Base-by-base conservation (phyloP, 352 stramenopile species). In the Phytophthora chlamydospora region DNA sequence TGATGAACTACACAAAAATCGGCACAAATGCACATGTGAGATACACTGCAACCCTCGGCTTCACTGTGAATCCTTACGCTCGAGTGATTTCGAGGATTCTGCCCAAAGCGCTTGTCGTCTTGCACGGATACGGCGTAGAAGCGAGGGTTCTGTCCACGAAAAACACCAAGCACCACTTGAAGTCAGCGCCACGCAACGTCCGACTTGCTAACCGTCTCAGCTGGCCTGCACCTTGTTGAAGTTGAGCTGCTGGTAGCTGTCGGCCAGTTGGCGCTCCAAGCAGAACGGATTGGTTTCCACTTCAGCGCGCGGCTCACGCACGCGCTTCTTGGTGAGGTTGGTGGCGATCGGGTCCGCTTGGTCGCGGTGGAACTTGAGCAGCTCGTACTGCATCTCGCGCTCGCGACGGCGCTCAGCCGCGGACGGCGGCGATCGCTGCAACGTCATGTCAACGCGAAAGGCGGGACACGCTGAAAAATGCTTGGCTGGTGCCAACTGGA, bases 21-120 rank as follows among this genome's bases (percentile, higher is more conserved):
- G 29, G 53, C 6, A 33, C 3, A 59, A 46, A 35, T 11, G 62
- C 50, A 48, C 6, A 36, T 10, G 42, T 71, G 8, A 68, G 47
- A 50, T 42, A 53, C 53, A 44, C 34, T 57, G 53, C 29, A 29
- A 44, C 19, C 21, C 12, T 33, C 56, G 13, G 14, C 16, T 48
- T 47, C 21, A 51, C n/a, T 0, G 42, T 57, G 47, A 54, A 62
- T 52, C 50, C 68, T 46, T 79, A 91, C 82, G 50, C 80, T 91
- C 12, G 81, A 91, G 71, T 94, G 73, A 47, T 91, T 94, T 43
- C 70, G 83, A 17, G 76, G 83, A 41, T 91, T 92, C 54, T 85
- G 76, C 21, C 73, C 67, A 0, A 80, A 32, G 0, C 72, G 67
- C 7, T 70, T 52, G 19, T 75, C 77, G 39, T 78, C 76, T 16